These are phyloP conservation scores for Spergularia bocconei DNA, from an alignment of 148 eudicot genomes.

Conservation along the genomic window DNA sequence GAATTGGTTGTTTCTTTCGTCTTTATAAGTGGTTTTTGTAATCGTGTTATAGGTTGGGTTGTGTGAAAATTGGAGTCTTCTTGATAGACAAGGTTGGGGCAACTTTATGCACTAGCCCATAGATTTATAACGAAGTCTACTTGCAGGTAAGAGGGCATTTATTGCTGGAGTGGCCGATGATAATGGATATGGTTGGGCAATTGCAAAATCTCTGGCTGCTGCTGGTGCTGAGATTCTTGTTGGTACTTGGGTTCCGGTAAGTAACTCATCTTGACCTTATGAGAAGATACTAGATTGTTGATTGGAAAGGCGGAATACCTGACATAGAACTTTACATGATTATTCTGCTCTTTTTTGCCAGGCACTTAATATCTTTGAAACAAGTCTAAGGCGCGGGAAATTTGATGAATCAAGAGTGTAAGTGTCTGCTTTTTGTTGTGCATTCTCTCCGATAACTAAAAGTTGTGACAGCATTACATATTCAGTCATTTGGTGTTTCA, in stretches of 20 bases:
- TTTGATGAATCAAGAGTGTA: slow-evolving; percentile 92
- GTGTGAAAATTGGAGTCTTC: background rate
- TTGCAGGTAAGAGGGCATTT: slow-evolving; percentile 85
- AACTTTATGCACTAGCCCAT: background rate
- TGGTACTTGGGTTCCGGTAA: slow-evolving; percentile 99
- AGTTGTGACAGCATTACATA: background rate
- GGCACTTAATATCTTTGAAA: slow-evolving; percentile 94
- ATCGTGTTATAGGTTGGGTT: background rate
- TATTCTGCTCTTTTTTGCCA: slow-evolving; percentile 19
- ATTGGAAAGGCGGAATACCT: background rate
- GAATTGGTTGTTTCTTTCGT: background rate
- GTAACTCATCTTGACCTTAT: slow-evolving; percentile 21
- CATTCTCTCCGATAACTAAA: background rate
- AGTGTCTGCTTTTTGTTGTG: slow-evolving; percentile 26
- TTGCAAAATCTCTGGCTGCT: slow-evolving; percentile 90
- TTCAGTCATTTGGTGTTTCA: slow-evolving; percentile 33
- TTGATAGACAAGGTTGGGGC: too few species aligned
- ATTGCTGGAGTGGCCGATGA: slow-evolving; percentile 96
- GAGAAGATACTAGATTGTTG: background rate
- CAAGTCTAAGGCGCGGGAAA: slow-evolving; percentile 89
- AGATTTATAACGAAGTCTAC: background rate
- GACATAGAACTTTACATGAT: background rate
- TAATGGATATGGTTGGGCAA: slow-evolving; percentile 98
- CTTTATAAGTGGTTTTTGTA: background rate
- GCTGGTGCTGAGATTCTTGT: slow-evolving; percentile 99